phyloP scores from a whole-genome alignment of 768 basidiomycete genomes.

The Termitomyces sp. region DNA sequence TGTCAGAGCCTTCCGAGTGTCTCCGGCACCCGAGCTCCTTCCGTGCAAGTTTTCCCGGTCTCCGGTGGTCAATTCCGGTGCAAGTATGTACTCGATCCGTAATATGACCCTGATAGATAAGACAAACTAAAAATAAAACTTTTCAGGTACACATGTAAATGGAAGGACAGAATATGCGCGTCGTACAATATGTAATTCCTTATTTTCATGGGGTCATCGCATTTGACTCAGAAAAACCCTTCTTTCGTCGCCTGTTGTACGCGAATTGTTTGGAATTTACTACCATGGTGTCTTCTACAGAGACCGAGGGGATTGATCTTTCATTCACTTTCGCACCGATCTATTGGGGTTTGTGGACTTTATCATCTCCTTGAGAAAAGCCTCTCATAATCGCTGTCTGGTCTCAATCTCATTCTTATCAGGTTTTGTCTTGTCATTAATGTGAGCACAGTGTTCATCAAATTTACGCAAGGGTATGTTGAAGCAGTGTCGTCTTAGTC shows the following conservation, averaged over 20 bases:
- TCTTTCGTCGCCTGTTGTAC: neutral
- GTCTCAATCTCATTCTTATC: neutral
- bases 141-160: neutral
- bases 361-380: neutral
- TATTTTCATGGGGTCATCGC: neutral
- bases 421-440: constrained; percentile 25
- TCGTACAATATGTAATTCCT: neutral
- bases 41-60: neutral
- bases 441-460: constrained; percentile 11
- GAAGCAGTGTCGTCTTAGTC: constrained; percentile 14
- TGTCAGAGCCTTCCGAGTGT: neutral
- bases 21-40: neutral
- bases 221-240: neutral
- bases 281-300: neutral
- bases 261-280: neutral
- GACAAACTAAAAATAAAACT: neutral
- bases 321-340: constrained; percentile 22
- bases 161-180: neutral
- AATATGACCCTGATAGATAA: neutral
- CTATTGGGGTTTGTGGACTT: constrained; percentile 22
- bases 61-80: too few species aligned
- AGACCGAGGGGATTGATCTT: constrained; percentile 16
- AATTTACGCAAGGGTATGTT: neutral
- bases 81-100: neutral
- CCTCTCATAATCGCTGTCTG: neutral